Conservation (phyloP, 192 early-diverging fungal genomes). For the Coemansia guatemalensis region DNA sequence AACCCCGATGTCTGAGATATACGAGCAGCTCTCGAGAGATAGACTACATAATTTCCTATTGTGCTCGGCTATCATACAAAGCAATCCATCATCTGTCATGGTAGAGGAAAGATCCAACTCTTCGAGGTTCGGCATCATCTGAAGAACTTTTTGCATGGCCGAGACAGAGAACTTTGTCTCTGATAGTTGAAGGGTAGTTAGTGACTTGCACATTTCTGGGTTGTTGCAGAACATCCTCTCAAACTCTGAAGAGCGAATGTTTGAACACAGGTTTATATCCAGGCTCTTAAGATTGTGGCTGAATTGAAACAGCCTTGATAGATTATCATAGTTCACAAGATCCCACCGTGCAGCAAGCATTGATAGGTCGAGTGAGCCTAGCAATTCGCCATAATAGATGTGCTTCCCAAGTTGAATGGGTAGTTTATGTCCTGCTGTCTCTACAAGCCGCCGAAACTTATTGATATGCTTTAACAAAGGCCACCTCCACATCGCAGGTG, state of each 20-base stretch:
- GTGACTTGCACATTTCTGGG: constrained; percentile 6
- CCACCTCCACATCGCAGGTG: constrained; percentile 8
- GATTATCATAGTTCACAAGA: constrained; percentile 5
- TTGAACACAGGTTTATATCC: constrained; percentile 27
- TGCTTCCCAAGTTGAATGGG: constrained; percentile 8
- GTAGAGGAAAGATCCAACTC: constrained; percentile 5
- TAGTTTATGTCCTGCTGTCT: neutral
- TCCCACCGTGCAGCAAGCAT: constrained; percentile 36
- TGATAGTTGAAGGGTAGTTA: constrained; percentile 7
- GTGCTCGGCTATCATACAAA: neutral
- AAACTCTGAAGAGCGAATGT: constrained; percentile 8
- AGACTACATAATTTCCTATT: neutral
- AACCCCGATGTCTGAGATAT: neutral
- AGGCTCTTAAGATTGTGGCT: constrained; percentile 2
- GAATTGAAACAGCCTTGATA: constrained; percentile 10
- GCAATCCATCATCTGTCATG: neutral
- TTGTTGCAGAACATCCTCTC: constrained; percentile 2
- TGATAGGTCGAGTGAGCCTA: constrained; percentile 17
- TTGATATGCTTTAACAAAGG: constrained; percentile 8
- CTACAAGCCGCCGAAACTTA: constrained; percentile 5
- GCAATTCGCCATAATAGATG: constrained; percentile 14
- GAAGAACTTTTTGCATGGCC: neutral
- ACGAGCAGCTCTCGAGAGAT: neutral
- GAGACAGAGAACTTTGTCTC: constrained; percentile 12
- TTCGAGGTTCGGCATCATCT: neutral